Evolutionary conservation across 2,329 filamentous ascomycete species (phyloP).

Genomic region (Aspergillus viridinutans): DNA sequence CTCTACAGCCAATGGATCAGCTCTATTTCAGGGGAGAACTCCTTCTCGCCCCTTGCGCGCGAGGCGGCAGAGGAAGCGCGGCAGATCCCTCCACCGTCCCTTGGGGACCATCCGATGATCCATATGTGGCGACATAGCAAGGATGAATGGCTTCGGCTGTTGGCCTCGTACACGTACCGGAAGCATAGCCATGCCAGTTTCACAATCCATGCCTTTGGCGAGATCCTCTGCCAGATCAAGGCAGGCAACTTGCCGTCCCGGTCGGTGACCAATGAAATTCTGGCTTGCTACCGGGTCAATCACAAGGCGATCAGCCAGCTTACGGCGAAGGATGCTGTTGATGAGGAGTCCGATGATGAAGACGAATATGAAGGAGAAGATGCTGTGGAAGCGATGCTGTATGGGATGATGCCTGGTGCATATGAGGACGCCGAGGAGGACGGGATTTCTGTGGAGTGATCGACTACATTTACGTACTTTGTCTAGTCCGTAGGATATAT

Average conservation of each 20-base stretch:
- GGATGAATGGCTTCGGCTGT: conserved; percentile 29
- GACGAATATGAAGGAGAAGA: conserved; percentile 29
- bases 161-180: conserved; percentile 39
- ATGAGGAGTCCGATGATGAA: conserved; percentile 9
- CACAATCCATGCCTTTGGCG: conserved; percentile 30
- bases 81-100: conserved; percentile 27
- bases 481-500: neutral
- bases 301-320: conserved; percentile 27
- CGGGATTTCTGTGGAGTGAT: conserved; percentile 22
- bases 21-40: conserved; percentile 5
- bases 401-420: conserved; percentile 11
- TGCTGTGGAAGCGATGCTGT: conserved; percentile 26
- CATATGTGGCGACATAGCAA: conserved; percentile 32
- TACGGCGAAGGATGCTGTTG: conserved; percentile 16
- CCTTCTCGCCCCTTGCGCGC: conserved; percentile 22
- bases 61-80: conserved; percentile 25
- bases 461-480: conserved; percentile 4
- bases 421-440: conserved; percentile 25
- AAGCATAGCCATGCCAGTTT: conserved; percentile 18
- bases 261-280: conserved; percentile 22
- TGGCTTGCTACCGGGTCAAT: conserved; percentile 30
- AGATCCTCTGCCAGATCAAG: conserved; percentile 32
- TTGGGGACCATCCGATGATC: conserved; percentile 30
- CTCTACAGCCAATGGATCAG: conserved; percentile 18
- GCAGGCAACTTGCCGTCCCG: conserved; percentile 21